These are phyloP conservation scores for Corchorus capsularis DNA, from an alignment of 345 rosid genomes.

Conservation along the genomic window DNA sequence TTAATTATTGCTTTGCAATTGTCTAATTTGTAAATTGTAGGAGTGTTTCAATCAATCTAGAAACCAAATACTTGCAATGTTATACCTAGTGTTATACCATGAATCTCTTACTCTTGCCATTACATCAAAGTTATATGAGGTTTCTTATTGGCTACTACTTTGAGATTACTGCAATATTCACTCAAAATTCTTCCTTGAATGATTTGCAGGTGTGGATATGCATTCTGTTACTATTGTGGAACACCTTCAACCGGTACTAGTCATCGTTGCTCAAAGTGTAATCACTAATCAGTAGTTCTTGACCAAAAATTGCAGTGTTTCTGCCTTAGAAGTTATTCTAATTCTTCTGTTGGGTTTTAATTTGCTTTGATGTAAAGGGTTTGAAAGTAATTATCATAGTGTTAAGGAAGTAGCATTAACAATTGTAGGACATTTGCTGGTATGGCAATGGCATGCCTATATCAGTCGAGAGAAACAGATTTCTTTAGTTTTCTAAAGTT, in stretches of 20 bases:
- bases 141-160: background rate
- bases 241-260: background rate
- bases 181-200: background rate
- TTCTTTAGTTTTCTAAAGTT: background rate
- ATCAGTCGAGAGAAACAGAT: background rate
- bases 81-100: background rate
- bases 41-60: background rate
- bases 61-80: background rate
- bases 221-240: conserved; percentile 35
- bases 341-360: background rate
- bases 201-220: conserved; percentile 28
- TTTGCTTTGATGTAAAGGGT: background rate
- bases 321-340: background rate
- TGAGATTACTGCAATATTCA: background rate
- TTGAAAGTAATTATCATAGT: background rate
- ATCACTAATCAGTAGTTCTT: background rate
- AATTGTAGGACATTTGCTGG: background rate
- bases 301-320: background rate
- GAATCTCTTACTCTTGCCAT: background rate
- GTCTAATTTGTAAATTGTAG: background rate
- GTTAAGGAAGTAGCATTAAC: background rate
- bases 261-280: conserved; percentile 19
- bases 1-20: background rate
- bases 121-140: no score
- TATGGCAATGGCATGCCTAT: background rate